Base-by-base conservation (phyloP, 805 yeast species). In the Tanozyma kutaoensis region DNA sequence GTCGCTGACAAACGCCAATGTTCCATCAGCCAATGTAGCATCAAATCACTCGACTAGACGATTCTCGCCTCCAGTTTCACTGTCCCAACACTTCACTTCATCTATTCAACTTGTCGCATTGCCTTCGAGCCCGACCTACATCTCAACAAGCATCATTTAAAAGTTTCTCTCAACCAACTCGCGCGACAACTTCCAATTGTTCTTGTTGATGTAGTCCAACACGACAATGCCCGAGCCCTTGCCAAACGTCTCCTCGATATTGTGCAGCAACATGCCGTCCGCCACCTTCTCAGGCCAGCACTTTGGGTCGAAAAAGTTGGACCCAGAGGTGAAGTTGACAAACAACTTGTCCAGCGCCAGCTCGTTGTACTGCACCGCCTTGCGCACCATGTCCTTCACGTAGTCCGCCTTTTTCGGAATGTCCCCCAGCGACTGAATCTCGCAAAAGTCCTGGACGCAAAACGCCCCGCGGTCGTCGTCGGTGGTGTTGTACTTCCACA, bases 281-380 rank as follows among this genome's bases (percentile, higher is more conserved):
- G 84, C 70, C 33, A 78, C 69, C 37, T 66, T 59, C 32, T 66
- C 61, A 1, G 91, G 91, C 91, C 91, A 79, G 48, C 82, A 77
- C 25, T 57, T 62, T 27, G 61, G 71, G 49, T 76, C 70, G 49
- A 74, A 75, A 46, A 77, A 75, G 50, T 75, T 75, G 24, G 85
- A 63, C 12, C 77, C 88, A 1, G 84, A 66, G 32, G 82, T 72
- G 48, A 76, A 79, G 53, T 79, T 79, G 34, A 79, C 51, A 40
- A 68, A 78, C 36, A 79, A 52, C 48, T 75, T 77, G 33, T 63
- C 65, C 12, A 28, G 17, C 30, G 50, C 49, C 15, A 52, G 36
- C 29, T 56, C 46, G 26, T 68, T 58, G 50, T 68, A 63, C 14
- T 67, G 58, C 19, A 46, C 45, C 2, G 88, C 79, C 27, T 60